phyloP scores from a whole-genome alignment of 345 rosid species.

The Angophora floribunda region DNA sequence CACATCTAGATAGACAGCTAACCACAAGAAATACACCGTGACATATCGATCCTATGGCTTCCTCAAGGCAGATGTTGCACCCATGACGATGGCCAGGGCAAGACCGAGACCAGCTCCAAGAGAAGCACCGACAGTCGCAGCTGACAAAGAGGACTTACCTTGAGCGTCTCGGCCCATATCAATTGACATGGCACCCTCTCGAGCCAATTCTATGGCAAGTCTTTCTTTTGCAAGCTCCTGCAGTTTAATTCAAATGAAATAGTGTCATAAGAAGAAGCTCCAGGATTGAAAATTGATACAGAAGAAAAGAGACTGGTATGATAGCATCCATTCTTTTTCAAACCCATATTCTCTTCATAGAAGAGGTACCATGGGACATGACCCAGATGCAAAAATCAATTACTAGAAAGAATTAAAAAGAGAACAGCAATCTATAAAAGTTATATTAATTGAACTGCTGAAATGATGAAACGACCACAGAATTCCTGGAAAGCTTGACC shows the following conservation, averaged over 20 bases:
- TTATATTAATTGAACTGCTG: not conserved
- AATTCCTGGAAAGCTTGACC: not conserved
- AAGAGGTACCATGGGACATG: not conserved
- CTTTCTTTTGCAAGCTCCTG: constrained; percentile 62
- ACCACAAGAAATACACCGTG: not conserved
- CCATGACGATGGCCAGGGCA: constrained; percentile 93
- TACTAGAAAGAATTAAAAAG: not conserved
- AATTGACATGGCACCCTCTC: constrained; percentile 25
- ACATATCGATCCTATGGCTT: constrained; percentile 33
- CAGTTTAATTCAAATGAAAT: not conserved
- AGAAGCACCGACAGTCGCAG: constrained; percentile 93
- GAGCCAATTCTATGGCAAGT: constrained; percentile 47
- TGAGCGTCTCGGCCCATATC: constrained; percentile 24
- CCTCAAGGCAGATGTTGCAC: constrained; percentile 89
- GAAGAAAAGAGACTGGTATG: not conserved
- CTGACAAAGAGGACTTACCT: constrained; percentile 52
- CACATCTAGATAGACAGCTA: not conserved
- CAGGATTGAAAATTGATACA: not conserved
- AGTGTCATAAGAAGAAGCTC: not conserved
- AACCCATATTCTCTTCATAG: not conserved
- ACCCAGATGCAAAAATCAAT: not conserved
- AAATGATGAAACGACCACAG: not conserved
- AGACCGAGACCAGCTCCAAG: constrained; percentile 94
- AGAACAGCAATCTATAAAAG: not conserved
- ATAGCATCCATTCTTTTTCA: not conserved